Conservation (phyloP, 352 stramenopile species). For the Globisporangium abappressorium region DNA sequence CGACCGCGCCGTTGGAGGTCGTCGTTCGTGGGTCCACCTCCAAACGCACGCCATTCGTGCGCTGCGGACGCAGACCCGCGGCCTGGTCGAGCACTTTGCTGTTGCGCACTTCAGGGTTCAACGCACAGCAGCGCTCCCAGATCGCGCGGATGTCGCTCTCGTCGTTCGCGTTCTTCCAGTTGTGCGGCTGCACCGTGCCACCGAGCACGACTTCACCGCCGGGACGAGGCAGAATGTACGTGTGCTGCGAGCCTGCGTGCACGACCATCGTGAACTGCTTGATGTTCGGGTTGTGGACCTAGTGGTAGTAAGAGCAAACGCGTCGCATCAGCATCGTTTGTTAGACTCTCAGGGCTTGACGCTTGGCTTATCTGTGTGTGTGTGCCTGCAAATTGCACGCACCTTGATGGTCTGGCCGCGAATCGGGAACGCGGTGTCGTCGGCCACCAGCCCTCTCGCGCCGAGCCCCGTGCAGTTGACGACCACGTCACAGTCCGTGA, state of each 20-base stretch:
- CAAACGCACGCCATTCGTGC: constrained; percentile 39
- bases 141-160: constrained; percentile 41
- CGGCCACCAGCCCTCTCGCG: constrained; percentile 39
- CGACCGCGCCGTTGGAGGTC: constrained; percentile 30
- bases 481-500: constrained; percentile 43
- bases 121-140: constrained; percentile 41
- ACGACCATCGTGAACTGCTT: constrained; percentile 49
- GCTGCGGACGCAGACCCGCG: constrained; percentile 45
- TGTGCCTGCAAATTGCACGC: neutral
- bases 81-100: constrained; percentile 38
- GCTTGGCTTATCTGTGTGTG: neutral
- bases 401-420: constrained; percentile 63
- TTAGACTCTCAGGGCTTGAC: neutral
- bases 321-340: neutral
- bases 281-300: constrained; percentile 50
- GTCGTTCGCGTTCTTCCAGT: constrained; percentile 43
- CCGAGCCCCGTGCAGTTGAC: constrained; percentile 63
- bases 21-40: constrained; percentile 32
- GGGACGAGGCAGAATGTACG: constrained; percentile 67
- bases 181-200: constrained; percentile 61
- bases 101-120: constrained; percentile 41
- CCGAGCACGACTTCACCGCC: constrained; percentile 59
- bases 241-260: constrained; percentile 41
- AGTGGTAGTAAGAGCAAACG: neutral
- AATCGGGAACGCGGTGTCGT: constrained; percentile 49